phyloP scores from a whole-genome alignment of 331 rosid genomes.

The Erythrophleum ivorense region DNA sequence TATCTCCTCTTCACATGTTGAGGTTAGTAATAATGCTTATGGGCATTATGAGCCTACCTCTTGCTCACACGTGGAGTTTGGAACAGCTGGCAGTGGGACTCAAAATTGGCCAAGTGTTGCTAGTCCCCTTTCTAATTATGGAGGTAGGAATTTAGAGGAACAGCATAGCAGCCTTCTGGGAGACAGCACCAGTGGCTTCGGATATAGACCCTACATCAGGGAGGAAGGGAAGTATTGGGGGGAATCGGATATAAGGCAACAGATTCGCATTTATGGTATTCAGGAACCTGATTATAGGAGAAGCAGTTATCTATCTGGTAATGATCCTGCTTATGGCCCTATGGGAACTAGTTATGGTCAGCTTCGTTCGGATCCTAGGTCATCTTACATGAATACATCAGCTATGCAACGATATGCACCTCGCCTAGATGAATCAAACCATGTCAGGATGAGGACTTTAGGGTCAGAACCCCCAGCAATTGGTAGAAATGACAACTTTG shows the following conservation, averaged over 20 bases:
- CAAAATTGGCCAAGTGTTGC: constrained; percentile 39
- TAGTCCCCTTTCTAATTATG: constrained; percentile 41
- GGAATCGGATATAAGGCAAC: constrained; percentile 51
- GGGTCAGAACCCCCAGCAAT: constrained; percentile 41
- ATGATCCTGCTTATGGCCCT: constrained; percentile 36
- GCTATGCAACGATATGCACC: constrained; percentile 71
- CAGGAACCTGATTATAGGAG: constrained; percentile 35
- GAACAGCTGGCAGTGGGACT: constrained; percentile 36
- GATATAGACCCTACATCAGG: constrained; percentile 29
- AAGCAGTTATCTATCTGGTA: constrained; percentile 37
- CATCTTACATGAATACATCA: constrained; percentile 50
- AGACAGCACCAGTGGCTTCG: constrained; percentile 33
- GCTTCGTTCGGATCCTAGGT: constrained; percentile 34
- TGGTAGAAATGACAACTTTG: constrained; percentile 16
- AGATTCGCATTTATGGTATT: constrained; percentile 42
- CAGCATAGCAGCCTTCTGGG: constrained; percentile 30
- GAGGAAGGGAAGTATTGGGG: constrained; percentile 46
- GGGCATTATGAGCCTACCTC: constrained; percentile 43
- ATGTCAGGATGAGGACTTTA: constrained; percentile 44
- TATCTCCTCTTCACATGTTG: constrained; percentile 45
- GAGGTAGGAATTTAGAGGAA: constrained; percentile 51
- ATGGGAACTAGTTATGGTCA: constrained; percentile 34
- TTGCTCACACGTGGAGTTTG: constrained; percentile 36
- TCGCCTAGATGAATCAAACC: constrained; percentile 65
- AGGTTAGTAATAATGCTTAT: constrained; percentile 35